These are phyloP conservation scores for Gyrodon lividus DNA, from an alignment of 768 basidiomycete genomes.

Conservation along the genomic window DNA sequence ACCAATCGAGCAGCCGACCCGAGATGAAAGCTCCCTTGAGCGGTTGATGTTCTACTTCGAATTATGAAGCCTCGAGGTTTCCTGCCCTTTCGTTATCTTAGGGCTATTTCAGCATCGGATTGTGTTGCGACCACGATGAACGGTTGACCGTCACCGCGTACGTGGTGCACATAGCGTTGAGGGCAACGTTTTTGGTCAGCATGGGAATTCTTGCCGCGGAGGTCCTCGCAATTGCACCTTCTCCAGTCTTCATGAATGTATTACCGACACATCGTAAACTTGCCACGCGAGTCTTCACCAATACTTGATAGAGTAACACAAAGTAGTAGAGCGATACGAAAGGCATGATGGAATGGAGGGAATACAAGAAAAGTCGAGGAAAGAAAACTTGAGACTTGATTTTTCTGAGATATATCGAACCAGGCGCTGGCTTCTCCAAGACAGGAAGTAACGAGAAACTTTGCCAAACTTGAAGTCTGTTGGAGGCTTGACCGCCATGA, in stretches of 20 bases:
- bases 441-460: slow-evolving; percentile 49
- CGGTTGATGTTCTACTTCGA: not conserved
- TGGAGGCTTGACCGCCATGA: slow-evolving; percentile 38
- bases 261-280: slow-evolving; percentile 38
- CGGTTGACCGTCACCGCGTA: not conserved
- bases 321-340: slow-evolving; percentile 48
- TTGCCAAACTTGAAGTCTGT: slow-evolving; percentile 47
- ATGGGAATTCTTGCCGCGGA: slow-evolving; percentile 9
- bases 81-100: slow-evolving; percentile 21
- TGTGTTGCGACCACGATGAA: not conserved
- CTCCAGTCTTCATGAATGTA: slow-evolving; percentile 34
- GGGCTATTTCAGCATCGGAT: not conserved
- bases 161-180: slow-evolving; percentile 4
- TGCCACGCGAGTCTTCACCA: slow-evolving; percentile 38
- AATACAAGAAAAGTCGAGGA: slow-evolving; percentile 52
- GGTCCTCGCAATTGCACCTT: slow-evolving; percentile 22
- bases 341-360: slow-evolving; percentile 24
- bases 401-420: slow-evolving; percentile 58
- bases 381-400: slow-evolving; percentile 68
- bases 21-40: not conserved
- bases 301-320: slow-evolving; percentile 43
- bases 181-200: slow-evolving; percentile 9
- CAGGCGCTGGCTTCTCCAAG: slow-evolving; percentile 45
- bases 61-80: not conserved
- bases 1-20: not conserved